Percentiles rank a stretch among this genome's conserved stretches.
Conservation (phyloP, 306 rosid genomes). For the Alnus glutinosa region DNA sequence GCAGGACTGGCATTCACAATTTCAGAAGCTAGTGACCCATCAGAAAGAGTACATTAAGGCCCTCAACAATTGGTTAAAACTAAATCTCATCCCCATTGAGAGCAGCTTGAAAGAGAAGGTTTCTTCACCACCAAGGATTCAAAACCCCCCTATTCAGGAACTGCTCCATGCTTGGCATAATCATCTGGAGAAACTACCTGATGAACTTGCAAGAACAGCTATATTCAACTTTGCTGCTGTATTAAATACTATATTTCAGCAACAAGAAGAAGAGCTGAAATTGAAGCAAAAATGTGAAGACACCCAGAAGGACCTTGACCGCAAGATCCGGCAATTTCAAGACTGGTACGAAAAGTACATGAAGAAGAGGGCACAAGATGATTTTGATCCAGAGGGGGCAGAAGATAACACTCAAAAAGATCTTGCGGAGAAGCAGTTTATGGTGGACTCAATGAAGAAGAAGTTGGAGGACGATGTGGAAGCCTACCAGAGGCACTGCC, state of each 20-base stretch:
- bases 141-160: conserved; percentile 58
- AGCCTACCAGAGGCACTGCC: conserved; percentile 50
- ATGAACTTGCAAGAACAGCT: conserved; percentile 67
- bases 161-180: conserved; percentile 80
- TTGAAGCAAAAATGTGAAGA: conserved; percentile 72
- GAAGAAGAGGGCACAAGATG: conserved; percentile 52
- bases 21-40: conserved; percentile 57
- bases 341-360: conserved; percentile 79
- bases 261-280: conserved; percentile 67
- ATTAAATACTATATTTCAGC: conserved; percentile 51
- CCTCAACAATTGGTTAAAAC: conserved; percentile 69
- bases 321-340: conserved; percentile 64
- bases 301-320: conserved; percentile 66
- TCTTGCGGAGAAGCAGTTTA: conserved; percentile 56
- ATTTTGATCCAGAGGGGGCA: conserved; percentile 42
- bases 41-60: conserved; percentile 76
- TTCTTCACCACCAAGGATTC: conserved; percentile 86
- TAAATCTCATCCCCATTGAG: conserved; percentile 85
- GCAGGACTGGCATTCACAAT: conserved; percentile 72
- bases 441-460: conserved; percentile 57
- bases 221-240: conserved; percentile 66
- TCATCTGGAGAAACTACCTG: conserved; percentile 77
- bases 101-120: conserved; percentile 89
- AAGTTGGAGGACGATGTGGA: conserved; percentile 74
- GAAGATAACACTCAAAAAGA: conserved; percentile 42